A percentile compares a stretch with the other conserved stretches of the same genome.
These are phyloP conservation scores for Rhodotorula paludigena DNA, from an alignment of 768 basidiomycete species.

Conservation along the genomic window DNA sequence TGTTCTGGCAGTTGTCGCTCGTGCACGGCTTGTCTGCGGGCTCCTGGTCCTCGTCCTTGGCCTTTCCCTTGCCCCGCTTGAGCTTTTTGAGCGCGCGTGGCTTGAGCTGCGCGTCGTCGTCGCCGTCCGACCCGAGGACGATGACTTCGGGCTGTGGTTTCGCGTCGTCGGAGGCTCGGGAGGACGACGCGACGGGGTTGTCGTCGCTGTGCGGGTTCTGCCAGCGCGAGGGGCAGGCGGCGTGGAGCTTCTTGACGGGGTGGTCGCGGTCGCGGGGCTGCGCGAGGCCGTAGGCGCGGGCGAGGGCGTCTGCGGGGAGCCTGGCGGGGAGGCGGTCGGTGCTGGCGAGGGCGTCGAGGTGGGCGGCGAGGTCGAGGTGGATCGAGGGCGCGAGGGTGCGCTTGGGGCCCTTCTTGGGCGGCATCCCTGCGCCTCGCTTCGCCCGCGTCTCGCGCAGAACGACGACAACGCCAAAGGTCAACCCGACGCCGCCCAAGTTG, in stretches of 20 bases:
- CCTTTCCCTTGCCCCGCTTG: conserved; percentile 16
- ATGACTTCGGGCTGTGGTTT: background rate
- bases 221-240: conserved; percentile 8
- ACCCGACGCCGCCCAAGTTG: no score
- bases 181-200: background rate
- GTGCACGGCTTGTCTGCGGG: conserved; percentile 17
- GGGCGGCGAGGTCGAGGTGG: conserved; percentile 3
- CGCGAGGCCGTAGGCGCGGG: conserved; percentile 24
- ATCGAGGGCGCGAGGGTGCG: background rate
- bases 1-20: conserved; percentile 58
- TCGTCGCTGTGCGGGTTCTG: background rate
- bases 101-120: background rate
- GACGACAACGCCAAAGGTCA: no score
- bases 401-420: conserved; percentile 8
- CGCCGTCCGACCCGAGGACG: background rate
- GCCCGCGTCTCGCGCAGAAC: no score
- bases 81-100: background rate
- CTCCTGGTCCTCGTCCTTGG: background rate
- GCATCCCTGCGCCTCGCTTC: no score
- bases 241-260: background rate
- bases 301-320: conserved; percentile 8
- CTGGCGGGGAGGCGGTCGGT: conserved; percentile 9
- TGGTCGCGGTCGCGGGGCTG: background rate
- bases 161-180: background rate
- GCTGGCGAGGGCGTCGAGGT: background rate